Base-by-base conservation (phyloP, 495 filamentous ascomycete species). In the Xylaria grammica region DNA sequence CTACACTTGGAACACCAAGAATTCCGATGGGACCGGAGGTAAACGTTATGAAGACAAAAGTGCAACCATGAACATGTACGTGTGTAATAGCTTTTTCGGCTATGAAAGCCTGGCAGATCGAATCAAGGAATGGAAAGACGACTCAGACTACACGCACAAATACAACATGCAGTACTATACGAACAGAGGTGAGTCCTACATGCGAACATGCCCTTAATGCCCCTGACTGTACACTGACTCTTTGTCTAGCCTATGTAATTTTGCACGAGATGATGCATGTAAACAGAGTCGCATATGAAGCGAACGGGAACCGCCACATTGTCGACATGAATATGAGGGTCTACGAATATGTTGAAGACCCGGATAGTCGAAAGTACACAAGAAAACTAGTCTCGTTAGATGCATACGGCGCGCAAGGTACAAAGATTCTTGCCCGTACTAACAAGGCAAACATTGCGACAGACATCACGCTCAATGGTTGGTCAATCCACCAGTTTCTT, bases 1-100 rank as follows among this genome's bases (percentile, higher is more conserved):
- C 46, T 49, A 49, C 46, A 27, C 46, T 49, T 49, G 46, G 46
- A 49, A 49, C 46, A 26, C 46, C 15, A 27, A 49, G 46, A 26
- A 26, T 11, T 24, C 24, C 46, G 24, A 49, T 49, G 46, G 46
- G 22, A 26, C 46, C 22, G 46, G 46, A 49, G 27, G 3, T 26
- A 49, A 5, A 49, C 4, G 9, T 49, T 49, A 49, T 22, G 22
- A 27, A 49, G 11, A 27, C 46, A 49, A 49, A 49, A 27, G 22
- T 49, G 46, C 46, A 27, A 49, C 46, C 20, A 49, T 49, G 46
- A 49, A 49, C 20, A 27, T 49, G 34, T 36, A 36, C 34, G 11
- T 36, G 6, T 36, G 34, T 36, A 36, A 36, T 36, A 36, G 34
- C 34, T 36, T 36, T 11, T 36, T 36, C 34, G 34, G 6, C 34